A percentile compares a stretch with the other conserved stretches of the same genome.
phyloP scores from a whole-genome alignment of 148 eudicot genomes.

The Pharnaceum exiguum region DNA sequence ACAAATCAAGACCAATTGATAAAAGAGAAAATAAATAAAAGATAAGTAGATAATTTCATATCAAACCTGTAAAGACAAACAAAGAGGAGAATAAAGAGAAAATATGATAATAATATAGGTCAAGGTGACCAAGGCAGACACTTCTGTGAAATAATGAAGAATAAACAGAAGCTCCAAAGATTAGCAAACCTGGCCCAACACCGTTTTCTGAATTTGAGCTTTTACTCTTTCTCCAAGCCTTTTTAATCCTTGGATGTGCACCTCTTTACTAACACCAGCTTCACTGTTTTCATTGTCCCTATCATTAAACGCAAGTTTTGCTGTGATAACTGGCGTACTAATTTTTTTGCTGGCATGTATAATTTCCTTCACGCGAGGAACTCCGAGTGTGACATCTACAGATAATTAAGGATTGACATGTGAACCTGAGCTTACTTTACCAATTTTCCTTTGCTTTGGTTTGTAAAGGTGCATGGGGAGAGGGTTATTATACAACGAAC shows the following conservation, averaged over 20 bases:
- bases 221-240: conserved; percentile 56
- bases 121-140: not conserved
- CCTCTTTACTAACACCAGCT: too few species aligned
- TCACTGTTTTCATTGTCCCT: too few species aligned
- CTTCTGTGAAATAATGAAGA: not conserved
- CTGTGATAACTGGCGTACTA: conserved; percentile 81
- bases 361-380: conserved; percentile 94
- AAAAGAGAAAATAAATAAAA: too few species aligned
- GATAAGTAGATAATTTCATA: too few species aligned
- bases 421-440: not conserved
- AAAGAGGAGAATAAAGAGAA: too few species aligned
- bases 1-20: too few species aligned
- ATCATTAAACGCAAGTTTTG: conserved; percentile 43
- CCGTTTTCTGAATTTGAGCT: conserved; percentile 78
- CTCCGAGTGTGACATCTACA: conserved; percentile 96
- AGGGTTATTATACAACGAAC: not conserved
- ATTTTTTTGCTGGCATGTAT: conserved; percentile 82
- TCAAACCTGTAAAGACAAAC: too few species aligned
- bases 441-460: not conserved
- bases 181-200: conserved; percentile 63
- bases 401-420: conserved; percentile 36
- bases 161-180: not conserved
- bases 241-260: too few species aligned
- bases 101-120: not conserved
- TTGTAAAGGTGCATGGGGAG: not conserved